A percentile compares a stretch with the other conserved stretches of the same genome.
These are phyloP conservation scores for Coprinopsis marcescibilis DNA, from an alignment of 768 basidiomycete genomes.

Conservation along the genomic window DNA sequence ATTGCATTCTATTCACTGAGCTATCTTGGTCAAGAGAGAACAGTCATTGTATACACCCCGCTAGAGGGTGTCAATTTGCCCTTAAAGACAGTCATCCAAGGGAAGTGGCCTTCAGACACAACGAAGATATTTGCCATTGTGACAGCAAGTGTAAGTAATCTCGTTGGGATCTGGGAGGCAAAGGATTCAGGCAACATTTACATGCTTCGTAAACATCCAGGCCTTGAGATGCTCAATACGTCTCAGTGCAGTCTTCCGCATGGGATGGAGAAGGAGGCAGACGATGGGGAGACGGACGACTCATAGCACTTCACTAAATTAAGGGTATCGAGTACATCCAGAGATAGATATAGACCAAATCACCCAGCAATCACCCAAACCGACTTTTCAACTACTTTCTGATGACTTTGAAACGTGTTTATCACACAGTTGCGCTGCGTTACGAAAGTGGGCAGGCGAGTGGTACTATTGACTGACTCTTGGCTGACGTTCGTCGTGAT, in stretches of 20 bases:
- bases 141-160: not conserved
- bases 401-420: no score
- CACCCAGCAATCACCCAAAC: no score
- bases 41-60: constrained; percentile 8
- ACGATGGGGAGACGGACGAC: not conserved
- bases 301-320: constrained; percentile 2
- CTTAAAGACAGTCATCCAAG: constrained; percentile 8
- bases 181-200: constrained; percentile 6
- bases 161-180: constrained; percentile 13
- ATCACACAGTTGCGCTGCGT: no score
- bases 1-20: constrained; percentile 13
- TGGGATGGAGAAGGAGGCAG: not conserved
- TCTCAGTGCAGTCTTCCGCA: not conserved
- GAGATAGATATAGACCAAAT: no score
- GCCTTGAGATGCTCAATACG: constrained; percentile 9
- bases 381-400: no score
- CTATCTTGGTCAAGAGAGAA: not conserved
- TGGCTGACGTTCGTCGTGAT: no score
- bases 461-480: no score
- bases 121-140: not conserved
- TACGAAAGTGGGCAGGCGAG: no score
- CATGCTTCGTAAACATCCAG: constrained; percentile 15
- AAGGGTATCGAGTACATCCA: no score
- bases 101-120: not conserved
- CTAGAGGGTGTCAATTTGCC: not conserved